Percentiles rank a stretch among this genome's conserved stretches.
phyloP scores from a whole-genome alignment of 805 yeast species.

The Clavispora vitiphila region DNA sequence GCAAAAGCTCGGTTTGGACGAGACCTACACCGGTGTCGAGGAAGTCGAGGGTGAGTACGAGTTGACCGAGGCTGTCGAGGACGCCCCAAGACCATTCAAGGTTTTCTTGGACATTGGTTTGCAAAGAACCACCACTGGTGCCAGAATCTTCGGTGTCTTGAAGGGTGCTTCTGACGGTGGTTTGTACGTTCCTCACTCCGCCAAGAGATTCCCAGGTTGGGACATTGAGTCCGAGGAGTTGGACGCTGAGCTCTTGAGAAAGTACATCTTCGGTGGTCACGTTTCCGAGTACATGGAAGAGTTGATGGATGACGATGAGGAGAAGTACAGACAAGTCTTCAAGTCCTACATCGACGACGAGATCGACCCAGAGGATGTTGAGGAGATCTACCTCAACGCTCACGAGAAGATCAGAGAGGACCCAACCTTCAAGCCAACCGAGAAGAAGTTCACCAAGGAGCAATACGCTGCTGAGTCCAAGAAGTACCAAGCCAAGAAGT shows the following conservation, averaged over 20 bases:
- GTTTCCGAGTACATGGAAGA: slow-evolving; percentile 99
- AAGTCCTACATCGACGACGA: slow-evolving; percentile 95
- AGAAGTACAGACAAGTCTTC: slow-evolving; percentile 95
- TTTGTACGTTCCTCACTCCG: slow-evolving; percentile 97
- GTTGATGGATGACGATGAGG: slow-evolving; percentile 99
- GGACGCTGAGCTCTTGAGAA: slow-evolving; percentile 95
- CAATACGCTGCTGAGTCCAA: slow-evolving; percentile 96
- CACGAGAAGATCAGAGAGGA: slow-evolving; percentile 95
- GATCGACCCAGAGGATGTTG: slow-evolving; percentile 93
- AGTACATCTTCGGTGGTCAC: slow-evolving; percentile 99
- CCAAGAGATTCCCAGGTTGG: slow-evolving; percentile 99
- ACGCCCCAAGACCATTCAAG: slow-evolving; percentile 99
- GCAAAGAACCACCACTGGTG: slow-evolving; percentile 99
- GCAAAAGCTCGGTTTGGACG: slow-evolving; percentile 96
- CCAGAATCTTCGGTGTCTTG: slow-evolving; percentile 97
- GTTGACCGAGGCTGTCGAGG: slow-evolving; percentile 99
- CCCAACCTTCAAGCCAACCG: slow-evolving; percentile 86
- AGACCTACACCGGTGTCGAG: slow-evolving; percentile 97
- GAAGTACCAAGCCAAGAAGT: slow-evolving; percentile 84
- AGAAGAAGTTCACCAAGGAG: slow-evolving; percentile 92
- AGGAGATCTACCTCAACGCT: slow-evolving; percentile 92
- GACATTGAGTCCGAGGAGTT: slow-evolving; percentile 98
- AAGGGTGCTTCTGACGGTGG: slow-evolving; percentile 99
- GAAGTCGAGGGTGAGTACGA: slow-evolving; percentile 99
- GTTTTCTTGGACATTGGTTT: slow-evolving; percentile 98